Conservation (phyloP, 2,329 filamentous ascomycete genomes). For the Fusarium austroafricanum region DNA sequence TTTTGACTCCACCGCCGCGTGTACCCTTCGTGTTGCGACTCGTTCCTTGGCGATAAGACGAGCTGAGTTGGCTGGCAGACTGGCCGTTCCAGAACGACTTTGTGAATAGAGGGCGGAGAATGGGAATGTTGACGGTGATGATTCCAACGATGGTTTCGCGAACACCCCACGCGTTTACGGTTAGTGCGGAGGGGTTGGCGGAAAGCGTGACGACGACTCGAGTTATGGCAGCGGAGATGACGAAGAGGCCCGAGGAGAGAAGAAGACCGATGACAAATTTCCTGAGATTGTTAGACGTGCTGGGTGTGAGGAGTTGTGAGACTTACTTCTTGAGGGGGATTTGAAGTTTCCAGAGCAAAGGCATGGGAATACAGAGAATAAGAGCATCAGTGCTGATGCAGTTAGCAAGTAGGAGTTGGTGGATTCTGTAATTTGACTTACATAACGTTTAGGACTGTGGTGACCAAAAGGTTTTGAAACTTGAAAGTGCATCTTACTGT, state of each 20-base stretch:
- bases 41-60: background rate
- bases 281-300: background rate
- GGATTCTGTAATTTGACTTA: constrained; percentile 18
- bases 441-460: constrained; percentile 40
- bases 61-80: background rate
- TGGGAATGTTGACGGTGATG: constrained; percentile 50
- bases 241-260: constrained; percentile 44
- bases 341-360: constrained; percentile 40
- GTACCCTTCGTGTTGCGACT: background rate
- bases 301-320: fast-evolving
- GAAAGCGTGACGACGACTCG: constrained; percentile 38
- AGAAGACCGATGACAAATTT: constrained; percentile 45
- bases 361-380: constrained; percentile 37
- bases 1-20: background rate
- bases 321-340: constrained; percentile 37
- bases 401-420: background rate
- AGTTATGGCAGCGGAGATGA: constrained; percentile 45
- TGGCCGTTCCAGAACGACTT: constrained; percentile 19
- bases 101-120: constrained; percentile 29
- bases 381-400: constrained; percentile 22
- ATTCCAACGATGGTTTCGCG: constrained; percentile 53
- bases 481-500: constrained; percentile 31
- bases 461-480: constrained; percentile 37
- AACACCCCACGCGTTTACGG: constrained; percentile 45
- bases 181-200: constrained; percentile 39